These are phyloP conservation scores for Corniculantispora saksenae DNA, from an alignment of 2,329 filamentous ascomycete genomes.

Conservation along the genomic window DNA sequence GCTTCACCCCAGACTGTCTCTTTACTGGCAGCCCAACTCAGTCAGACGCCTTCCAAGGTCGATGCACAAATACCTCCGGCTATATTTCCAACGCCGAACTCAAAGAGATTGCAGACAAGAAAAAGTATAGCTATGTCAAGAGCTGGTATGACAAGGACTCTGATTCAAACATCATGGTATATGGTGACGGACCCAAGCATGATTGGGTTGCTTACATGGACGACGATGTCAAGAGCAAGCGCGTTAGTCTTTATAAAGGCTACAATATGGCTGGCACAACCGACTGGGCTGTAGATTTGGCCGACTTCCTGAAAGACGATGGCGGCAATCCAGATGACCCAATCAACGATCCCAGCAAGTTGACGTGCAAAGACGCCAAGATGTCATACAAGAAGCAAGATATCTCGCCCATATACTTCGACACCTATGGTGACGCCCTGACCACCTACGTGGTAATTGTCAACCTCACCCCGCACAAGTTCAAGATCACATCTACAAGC, in stretches of 20 bases:
- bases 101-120: conserved; percentile 22
- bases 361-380: background rate
- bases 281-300: background rate
- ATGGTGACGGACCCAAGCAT: conserved; percentile 7
- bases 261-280: background rate
- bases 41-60: conserved; percentile 17
- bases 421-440: background rate
- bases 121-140: background rate
- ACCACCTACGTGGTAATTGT: conserved; percentile 32
- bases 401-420: background rate
- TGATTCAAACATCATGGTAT: conserved; percentile 20
- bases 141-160: conserved; percentile 13
- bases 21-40: background rate
- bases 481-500: conserved; percentile 29
- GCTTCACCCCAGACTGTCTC: background rate
- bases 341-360: background rate
- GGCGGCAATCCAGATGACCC: background rate
- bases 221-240: conserved; percentile 22
- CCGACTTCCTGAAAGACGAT: background rate
- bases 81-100: conserved; percentile 32
- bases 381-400: background rate
- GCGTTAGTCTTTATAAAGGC: background rate
- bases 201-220: conserved; percentile 30
- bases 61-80: conserved; percentile 29
- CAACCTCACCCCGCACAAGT: conserved; percentile 34